Conservation (phyloP, 306 rosid species). For the Geum urbanum region DNA sequence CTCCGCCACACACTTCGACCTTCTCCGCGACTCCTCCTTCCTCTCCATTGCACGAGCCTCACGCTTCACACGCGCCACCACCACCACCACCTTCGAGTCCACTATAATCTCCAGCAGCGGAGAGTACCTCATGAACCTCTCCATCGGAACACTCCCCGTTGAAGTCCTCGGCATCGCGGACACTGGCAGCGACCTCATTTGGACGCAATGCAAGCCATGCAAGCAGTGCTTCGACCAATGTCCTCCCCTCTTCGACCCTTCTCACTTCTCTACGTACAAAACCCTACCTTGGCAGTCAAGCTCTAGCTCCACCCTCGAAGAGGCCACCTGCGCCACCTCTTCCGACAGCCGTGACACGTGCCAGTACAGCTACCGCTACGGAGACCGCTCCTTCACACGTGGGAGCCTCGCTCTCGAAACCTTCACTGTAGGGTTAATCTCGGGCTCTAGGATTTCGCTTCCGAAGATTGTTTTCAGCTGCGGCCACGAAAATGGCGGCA, state of each 20-base stretch:
- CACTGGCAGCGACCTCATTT: conserved; percentile 59
- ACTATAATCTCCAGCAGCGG: conserved; percentile 26
- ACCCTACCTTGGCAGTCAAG: conserved; percentile 24
- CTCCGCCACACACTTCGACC: conserved; percentile 24
- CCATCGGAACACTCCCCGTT: conserved; percentile 50
- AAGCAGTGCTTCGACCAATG: conserved; percentile 43
- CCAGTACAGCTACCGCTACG: conserved; percentile 33
- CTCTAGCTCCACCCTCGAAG: conserved; percentile 8
- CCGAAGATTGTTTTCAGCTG: conserved; percentile 37
- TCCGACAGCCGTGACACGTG: neutral
- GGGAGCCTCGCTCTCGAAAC: conserved; percentile 47
- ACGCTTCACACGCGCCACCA: neutral
- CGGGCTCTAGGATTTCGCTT: neutral
- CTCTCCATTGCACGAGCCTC: conserved; percentile 41
- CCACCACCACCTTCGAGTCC: conserved; percentile 7
- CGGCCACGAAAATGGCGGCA: conserved; percentile 38
- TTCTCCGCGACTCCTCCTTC: conserved; percentile 32
- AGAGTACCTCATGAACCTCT: conserved; percentile 50
- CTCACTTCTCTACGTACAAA: conserved; percentile 36
- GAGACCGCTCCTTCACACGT: conserved; percentile 37
- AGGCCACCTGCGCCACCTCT: conserved; percentile 8
- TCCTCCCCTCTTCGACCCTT: conserved; percentile 40
- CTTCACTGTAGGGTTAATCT: conserved; percentile 25
- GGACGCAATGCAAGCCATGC: conserved; percentile 68
- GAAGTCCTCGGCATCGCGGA: conserved; percentile 45